Percentiles rank a stretch among this genome's conserved stretches.
These are phyloP conservation scores for Leishmania tarentolae DNA, from an alignment of 208 protist species.

Conservation along the genomic window DNA sequence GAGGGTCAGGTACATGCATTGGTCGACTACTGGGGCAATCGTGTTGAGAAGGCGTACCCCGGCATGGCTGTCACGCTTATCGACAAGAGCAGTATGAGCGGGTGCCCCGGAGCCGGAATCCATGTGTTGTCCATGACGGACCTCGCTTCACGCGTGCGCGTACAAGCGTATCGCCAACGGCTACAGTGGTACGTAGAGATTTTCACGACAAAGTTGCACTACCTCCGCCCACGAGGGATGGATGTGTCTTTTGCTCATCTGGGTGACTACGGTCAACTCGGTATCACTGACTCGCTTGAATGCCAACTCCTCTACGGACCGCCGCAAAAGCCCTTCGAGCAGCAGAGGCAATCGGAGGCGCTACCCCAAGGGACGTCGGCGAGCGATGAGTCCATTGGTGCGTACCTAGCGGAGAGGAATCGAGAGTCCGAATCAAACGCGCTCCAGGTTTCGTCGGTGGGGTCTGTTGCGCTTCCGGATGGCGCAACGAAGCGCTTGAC, in stretches of 20 bases:
- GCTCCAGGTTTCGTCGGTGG: slow-evolving; percentile 9
- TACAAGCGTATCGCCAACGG: slow-evolving; percentile 76
- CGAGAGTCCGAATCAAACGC: slow-evolving; percentile 28
- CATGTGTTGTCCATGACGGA: slow-evolving; percentile 76
- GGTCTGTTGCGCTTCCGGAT: slow-evolving; percentile 21
- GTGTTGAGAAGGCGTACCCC: slow-evolving; percentile 59
- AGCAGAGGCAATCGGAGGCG: slow-evolving; percentile 13
- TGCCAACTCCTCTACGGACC: slow-evolving; percentile 83
- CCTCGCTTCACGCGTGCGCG: slow-evolving; percentile 37
- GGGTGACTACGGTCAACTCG: slow-evolving; percentile 88
- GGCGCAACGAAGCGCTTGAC: slow-evolving; percentile 34
- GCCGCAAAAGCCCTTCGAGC: slow-evolving; percentile 10
- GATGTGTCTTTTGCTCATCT: slow-evolving; percentile 80
- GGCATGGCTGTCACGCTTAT: slow-evolving; percentile 89
- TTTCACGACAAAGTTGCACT: slow-evolving; percentile 65
- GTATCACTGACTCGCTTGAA: slow-evolving; percentile 57
- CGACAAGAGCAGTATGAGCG: slow-evolving; percentile 75
- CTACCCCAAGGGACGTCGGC: slow-evolving; percentile 10
- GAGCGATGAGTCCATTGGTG: slow-evolving; percentile 30
- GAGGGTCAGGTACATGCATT: slow-evolving; percentile 77
- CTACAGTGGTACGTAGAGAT: slow-evolving; percentile 89
- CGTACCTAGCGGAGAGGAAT: slow-evolving; percentile 40
- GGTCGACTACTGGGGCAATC: slow-evolving; percentile 81
- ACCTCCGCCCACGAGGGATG: slow-evolving; percentile 78
- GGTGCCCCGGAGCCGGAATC: slow-evolving; percentile 76